Evolutionary conservation across 2,329 filamentous ascomycete genomes (phyloP), one percentile per base, ranked within the genome.

Genomic region (Phoma herbarum): DNA sequence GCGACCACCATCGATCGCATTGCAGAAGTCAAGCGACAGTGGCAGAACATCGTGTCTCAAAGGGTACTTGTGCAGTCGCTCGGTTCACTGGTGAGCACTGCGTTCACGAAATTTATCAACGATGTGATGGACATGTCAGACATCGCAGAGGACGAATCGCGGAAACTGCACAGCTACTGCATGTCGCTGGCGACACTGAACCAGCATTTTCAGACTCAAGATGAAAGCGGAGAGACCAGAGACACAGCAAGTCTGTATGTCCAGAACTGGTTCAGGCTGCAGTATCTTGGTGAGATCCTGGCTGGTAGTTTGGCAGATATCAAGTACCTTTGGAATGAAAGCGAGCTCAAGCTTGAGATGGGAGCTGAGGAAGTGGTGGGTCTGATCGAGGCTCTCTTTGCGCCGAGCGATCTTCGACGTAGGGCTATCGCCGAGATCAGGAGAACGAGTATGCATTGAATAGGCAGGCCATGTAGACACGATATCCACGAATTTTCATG

Each of bases 251-350:
- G 85, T 23, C 79, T 88, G 10, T 89, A 89, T 62, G 85, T 85
- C 45, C 81, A 83, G 4, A 85, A 84, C 62, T 89, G 87, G 87
- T 79, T 89, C 61, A 86, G 86, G 59, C 88, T 89, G 68, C 86
- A 88, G 69, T 89, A 88, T 65, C 70, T 89, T 51, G 78, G 82
- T 41, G 87, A 88, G 64, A 87, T 89, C 43, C 71, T 89, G 51
- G 87, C 88, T 52, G 84, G 84, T 54, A 86, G 82, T 47, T 75
- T 89, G 16, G 86, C 85, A 20, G 87, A 89, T 67, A 89, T 89
- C 75, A 87, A 84, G 67, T 89, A 84, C 62, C 72, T 89, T 42
- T 89, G 87, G 87, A 81, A 80, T 2, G 86, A 89, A 64, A 85
- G 85, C n/a, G 87, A 87, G 71, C 67, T 89, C 66, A 83, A 83